These are phyloP conservation scores for Sanghuangporus sanghuang DNA, from an alignment of 1,284 basidiomycete species.

Conservation along the genomic window DNA sequence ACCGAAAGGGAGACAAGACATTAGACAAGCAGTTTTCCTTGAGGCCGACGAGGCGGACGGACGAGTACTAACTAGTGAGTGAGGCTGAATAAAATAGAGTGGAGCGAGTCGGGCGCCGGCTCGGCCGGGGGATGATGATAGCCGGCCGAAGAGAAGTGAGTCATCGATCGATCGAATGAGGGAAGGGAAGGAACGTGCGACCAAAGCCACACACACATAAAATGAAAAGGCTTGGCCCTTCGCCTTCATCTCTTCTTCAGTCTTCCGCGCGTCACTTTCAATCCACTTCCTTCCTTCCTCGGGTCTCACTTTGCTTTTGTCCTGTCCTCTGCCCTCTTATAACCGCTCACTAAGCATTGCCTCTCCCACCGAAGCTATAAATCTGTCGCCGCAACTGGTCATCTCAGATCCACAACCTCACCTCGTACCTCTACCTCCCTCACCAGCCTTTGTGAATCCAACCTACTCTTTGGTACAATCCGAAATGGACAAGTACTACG, in stretches of 20 bases:
- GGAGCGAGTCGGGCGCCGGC: not conserved
- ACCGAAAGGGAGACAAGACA: no score
- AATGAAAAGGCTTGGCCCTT: not conserved
- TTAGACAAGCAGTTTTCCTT: no score
- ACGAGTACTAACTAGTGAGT: no score
- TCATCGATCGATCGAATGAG: not conserved
- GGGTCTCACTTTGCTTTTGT: not conserved
- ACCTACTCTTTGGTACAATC: not conserved
- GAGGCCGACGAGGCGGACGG: not conserved
- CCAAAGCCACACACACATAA: not conserved
- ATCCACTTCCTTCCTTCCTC: not conserved
- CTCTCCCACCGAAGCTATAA: not conserved
- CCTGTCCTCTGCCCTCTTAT: not conserved
- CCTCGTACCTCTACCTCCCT: not conserved
- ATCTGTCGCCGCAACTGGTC: not conserved
- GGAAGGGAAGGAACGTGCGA: not conserved
- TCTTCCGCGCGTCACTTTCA: not conserved
- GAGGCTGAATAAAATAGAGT: not conserved
- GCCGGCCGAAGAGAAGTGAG: not conserved
- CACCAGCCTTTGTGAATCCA: not conserved
- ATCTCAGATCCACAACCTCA: not conserved
- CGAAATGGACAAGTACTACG: constrained; percentile 65
- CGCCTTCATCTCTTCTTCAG: not conserved
- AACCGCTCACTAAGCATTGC: not conserved
- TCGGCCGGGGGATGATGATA: not conserved